Percentiles rank a stretch among this genome's conserved stretches.
phyloP scores from a whole-genome alignment of 1,139 yeast species.

The Saccharomycopsis crataegensis region DNA sequence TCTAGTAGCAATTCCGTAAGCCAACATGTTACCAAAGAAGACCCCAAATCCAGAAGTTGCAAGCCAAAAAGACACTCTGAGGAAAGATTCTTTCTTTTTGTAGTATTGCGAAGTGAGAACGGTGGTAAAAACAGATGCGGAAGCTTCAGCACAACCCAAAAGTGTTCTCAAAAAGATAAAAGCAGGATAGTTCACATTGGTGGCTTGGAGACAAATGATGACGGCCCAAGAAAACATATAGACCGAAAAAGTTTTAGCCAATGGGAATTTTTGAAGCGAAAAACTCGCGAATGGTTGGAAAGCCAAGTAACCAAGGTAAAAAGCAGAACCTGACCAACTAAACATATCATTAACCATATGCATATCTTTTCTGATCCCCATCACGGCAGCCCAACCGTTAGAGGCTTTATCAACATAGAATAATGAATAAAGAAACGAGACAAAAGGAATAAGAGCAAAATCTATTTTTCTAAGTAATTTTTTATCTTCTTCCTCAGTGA shows the following conservation, averaged over 20 bases:
- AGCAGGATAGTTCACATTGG: conserved; percentile 30
- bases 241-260: conserved; percentile 32
- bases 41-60: conserved; percentile 46
- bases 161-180: conserved; percentile 38
- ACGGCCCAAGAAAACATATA: conserved; percentile 44
- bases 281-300: conserved; percentile 22
- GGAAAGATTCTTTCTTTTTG: conserved; percentile 41
- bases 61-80: conserved; percentile 43
- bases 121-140: conserved; percentile 46
- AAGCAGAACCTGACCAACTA: conserved; percentile 41
- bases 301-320: conserved; percentile 43
- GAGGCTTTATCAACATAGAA: conserved; percentile 64
- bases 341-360: conserved; percentile 46
- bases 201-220: conserved; percentile 37
- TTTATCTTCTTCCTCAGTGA: conserved; percentile 25
- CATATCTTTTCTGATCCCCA: conserved; percentile 43
- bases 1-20: conserved; percentile 34
- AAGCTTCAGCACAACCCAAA: conserved; percentile 42
- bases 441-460: conserved; percentile 43
- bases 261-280: conserved; percentile 34
- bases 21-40: conserved; percentile 37
- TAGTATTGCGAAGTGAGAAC: conserved; percentile 50
- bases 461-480: conserved; percentile 45
- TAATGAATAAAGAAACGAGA: conserved; percentile 48
- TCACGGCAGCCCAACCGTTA: conserved; percentile 27